A percentile compares a stretch with the other conserved stretches of the same genome.
These are phyloP conservation scores for Aeschynomene evenia DNA, from an alignment of 306 rosid genomes.

Conservation along the genomic window DNA sequence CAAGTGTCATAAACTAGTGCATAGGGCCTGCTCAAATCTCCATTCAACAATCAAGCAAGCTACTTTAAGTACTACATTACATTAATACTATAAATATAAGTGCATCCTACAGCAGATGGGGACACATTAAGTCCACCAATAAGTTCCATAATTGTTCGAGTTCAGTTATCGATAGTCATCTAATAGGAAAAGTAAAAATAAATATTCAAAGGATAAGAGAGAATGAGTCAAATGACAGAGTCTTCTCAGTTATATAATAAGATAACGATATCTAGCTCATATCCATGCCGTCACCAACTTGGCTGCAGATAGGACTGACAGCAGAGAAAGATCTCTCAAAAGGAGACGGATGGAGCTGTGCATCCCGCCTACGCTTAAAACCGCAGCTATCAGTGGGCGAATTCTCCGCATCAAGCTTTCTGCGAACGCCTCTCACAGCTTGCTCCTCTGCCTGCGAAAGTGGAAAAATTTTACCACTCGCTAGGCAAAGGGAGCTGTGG, in stretches of 20 bases:
- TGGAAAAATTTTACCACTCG: conserved; percentile 73
- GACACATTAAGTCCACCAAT: conserved; percentile 63
- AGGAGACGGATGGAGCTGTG: conserved; percentile 89
- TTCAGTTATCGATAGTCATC: conserved; percentile 47
- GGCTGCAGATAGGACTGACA: conserved; percentile 87
- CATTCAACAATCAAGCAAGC: conserved; percentile 43
- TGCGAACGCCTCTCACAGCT: conserved; percentile 85
- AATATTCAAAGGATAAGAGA: conserved; percentile 41
- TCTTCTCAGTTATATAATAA: conserved; percentile 41
- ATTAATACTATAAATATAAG: conserved; percentile 59
- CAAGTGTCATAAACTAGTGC: conserved; percentile 34
- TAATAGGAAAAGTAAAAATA: conserved; percentile 32
- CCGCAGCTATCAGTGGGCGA: conserved; percentile 53
- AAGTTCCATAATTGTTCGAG: conserved; percentile 51
- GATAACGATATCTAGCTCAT: conserved; percentile 65
- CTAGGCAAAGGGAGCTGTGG: conserved; percentile 89
- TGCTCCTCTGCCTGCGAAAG: conserved; percentile 74
- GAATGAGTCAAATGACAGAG: conserved; percentile 35
- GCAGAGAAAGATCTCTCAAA: conserved; percentile 88
- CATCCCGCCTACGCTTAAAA: conserved; percentile 82
- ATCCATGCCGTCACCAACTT: conserved; percentile 95
- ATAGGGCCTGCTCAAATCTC: conserved; percentile 35
- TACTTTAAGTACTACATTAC: conserved; percentile 62
- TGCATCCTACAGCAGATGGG: conserved; percentile 62
- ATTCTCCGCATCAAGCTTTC: conserved; percentile 75